Conservation (phyloP, 2,329 filamentous ascomycete genomes). For the Aureobasidium pullulans region DNA sequence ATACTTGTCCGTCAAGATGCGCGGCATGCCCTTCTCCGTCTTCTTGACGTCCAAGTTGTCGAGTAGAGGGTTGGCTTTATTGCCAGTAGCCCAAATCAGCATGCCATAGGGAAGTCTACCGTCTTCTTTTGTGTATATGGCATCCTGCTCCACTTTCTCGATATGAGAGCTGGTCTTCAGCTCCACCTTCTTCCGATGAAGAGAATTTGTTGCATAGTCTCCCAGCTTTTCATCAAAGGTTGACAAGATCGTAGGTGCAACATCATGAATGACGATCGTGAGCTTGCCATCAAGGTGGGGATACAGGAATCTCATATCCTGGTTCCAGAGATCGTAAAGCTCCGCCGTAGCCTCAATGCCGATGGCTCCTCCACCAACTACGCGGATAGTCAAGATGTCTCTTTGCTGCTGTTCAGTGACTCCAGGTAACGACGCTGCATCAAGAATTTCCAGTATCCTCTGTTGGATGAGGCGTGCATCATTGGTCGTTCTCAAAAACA, state of each 20-base stretch:
- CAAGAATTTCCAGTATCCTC: slow-evolving; percentile 30
- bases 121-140: slow-evolving; percentile 30
- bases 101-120: slow-evolving; percentile 31
- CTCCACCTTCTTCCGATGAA: slow-evolving; percentile 31
- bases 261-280: slow-evolving; percentile 38
- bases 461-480: slow-evolving; percentile 30
- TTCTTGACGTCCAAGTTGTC: slow-evolving; percentile 30
- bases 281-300: slow-evolving; percentile 33
- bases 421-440: slow-evolving; percentile 30
- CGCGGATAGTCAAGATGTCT: slow-evolving; percentile 31
- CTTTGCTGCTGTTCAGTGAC: slow-evolving; percentile 23
- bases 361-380: slow-evolving; percentile 37
- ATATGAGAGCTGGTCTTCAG: slow-evolving; percentile 34
- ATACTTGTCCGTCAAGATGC: slow-evolving; percentile 30
- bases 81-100: slow-evolving; percentile 35
- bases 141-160: slow-evolving; percentile 28
- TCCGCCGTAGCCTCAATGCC: slow-evolving; percentile 39
- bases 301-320: slow-evolving; percentile 34
- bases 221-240: slow-evolving; percentile 36
- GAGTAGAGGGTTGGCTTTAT: slow-evolving; percentile 27
- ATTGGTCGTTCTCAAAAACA: slow-evolving; percentile 32
- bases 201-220: slow-evolving; percentile 34
- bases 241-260: slow-evolving; percentile 34
- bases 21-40: slow-evolving; percentile 26
- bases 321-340: slow-evolving; percentile 35